Base-by-base conservation (phyloP, 2,329 filamentous ascomycete genomes). In the Dothistroma pini region DNA sequence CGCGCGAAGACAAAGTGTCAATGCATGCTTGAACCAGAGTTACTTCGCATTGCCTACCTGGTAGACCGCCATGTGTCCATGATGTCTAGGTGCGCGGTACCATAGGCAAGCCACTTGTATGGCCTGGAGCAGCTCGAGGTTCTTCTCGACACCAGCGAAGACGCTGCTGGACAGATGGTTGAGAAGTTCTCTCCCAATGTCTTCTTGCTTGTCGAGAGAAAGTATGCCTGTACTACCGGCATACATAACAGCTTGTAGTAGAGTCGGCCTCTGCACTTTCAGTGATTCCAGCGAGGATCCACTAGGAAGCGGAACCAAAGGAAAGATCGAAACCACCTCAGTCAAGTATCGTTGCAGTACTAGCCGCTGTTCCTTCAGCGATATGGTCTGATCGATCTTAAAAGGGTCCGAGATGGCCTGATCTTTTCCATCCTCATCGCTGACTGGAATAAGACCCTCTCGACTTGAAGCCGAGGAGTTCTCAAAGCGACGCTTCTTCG, bases 11-110 rank as follows among this genome's bases (percentile, higher is more conserved):
- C 38, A n/a, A n/a, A 3, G 7, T 44, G 38, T 44, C 38, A 44
- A 44, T 16, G 16, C 16, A 7, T n/a, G 38, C 38, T 44, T 7
- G 38, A n/a, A 8, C 12, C 12, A 44, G 3, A 44, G 12, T 44
- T 19, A 16, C 10, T 16, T n/a, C n/a, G 38, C 2, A n/a, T 44
- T 44, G 38, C 38, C 38, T 44, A 44, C 38, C 38, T 93, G 89
- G 76, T 92, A 95, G 71, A 93, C 93, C 70, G 93, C 93, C 70
- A 93, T 83, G 75, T 93, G 88, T 69, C 93, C 89, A 64, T 90
- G 90, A 68, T 89, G 84, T 66, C 92, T 86, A 0, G 91, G 91
- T 19, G 90, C 89, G 71, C 86, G 86, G 72, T 95, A 95, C 89
- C 91, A 96, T 29, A 91, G 83, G 31, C 87, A 85, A 2, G 85